Conservation (phyloP, 345 rosid species). For the Abelmoschus esculentus region DNA sequence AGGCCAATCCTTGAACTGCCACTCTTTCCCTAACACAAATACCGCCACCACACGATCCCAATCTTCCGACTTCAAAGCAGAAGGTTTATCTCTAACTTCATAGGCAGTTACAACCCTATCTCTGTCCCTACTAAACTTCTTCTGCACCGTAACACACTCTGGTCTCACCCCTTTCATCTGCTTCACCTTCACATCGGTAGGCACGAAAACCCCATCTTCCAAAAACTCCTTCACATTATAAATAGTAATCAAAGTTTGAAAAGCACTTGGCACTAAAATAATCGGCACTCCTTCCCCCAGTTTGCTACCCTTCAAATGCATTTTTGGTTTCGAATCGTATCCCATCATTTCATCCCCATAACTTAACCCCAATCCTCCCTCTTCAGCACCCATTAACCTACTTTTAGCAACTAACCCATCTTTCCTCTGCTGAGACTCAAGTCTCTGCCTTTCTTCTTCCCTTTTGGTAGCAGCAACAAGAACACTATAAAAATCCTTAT, state of each 20-base stretch:
- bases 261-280: constrained; percentile 90
- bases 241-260: constrained; percentile 78
- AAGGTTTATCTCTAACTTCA: constrained; percentile 91
- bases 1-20: constrained; percentile 99
- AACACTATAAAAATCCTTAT: constrained; percentile 68
- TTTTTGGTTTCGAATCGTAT: constrained; percentile 55
- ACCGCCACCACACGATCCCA: constrained; percentile 95
- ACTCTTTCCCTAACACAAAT: constrained; percentile 87
- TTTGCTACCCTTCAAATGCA: constrained; percentile 66
- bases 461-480: constrained; percentile 69
- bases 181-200: constrained; percentile 83
- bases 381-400: constrained; percentile 76
- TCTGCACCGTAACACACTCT: constrained; percentile 88
- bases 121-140: constrained; percentile 89
- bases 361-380: constrained; percentile 55
- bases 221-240: constrained; percentile 90
- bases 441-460: constrained; percentile 80
- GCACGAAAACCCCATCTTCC: constrained; percentile 80
- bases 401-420: constrained; percentile 91
- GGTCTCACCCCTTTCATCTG: constrained; percentile 82
- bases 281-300: constrained; percentile 93
- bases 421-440: constrained; percentile 90
- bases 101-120: constrained; percentile 82
- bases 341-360: constrained; percentile 56
- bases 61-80: constrained; percentile 71